Evolutionary conservation across 2,329 filamentous ascomycete species (phyloP).

Genomic region (Neonectria neomacrospora): DNA sequence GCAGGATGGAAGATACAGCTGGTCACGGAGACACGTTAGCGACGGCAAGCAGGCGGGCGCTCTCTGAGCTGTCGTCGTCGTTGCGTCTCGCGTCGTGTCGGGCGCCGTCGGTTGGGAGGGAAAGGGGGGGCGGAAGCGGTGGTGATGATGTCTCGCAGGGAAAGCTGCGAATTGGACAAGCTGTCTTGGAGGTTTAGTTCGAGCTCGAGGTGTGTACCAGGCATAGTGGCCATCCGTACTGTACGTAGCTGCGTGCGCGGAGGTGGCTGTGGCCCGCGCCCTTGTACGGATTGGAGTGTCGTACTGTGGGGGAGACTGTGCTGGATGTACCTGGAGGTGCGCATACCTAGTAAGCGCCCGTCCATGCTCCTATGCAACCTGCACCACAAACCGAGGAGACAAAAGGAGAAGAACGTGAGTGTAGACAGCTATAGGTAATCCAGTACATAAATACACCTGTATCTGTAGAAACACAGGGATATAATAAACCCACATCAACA

Average conservation of each 20-base stretch:
- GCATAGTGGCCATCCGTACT: background rate
- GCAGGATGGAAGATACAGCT: conserved; percentile 14
- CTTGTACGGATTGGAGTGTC: background rate
- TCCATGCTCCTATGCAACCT: background rate
- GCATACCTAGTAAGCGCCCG: background rate
- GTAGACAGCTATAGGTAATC: background rate
- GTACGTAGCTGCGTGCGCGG: conserved; percentile 3
- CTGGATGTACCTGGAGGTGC: background rate
- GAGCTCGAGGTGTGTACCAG: conserved; percentile 18
- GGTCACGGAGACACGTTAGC: conserved; percentile 7
- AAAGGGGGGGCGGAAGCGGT: conserved; percentile 5
- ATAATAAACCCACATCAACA: background rate
- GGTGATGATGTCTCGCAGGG: conserved; percentile 14
- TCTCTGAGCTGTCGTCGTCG: background rate
- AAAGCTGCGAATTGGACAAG: conserved; percentile 26
- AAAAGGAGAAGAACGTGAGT: background rate
- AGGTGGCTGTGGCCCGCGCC: background rate
- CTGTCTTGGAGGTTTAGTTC: conserved; percentile 28
- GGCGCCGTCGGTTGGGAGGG: background rate
- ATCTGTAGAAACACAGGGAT: background rate
- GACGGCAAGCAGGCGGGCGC: conserved; percentile 1
- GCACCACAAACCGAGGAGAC: background rate
- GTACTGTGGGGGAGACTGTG: background rate
- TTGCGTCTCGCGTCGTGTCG: conserved; percentile 8
- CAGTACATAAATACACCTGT: background rate